Evolutionary conservation across 805 yeast genomes (phyloP), one percentile per base, ranked within the genome.

Genomic region (Ogataea angusta): DNA sequence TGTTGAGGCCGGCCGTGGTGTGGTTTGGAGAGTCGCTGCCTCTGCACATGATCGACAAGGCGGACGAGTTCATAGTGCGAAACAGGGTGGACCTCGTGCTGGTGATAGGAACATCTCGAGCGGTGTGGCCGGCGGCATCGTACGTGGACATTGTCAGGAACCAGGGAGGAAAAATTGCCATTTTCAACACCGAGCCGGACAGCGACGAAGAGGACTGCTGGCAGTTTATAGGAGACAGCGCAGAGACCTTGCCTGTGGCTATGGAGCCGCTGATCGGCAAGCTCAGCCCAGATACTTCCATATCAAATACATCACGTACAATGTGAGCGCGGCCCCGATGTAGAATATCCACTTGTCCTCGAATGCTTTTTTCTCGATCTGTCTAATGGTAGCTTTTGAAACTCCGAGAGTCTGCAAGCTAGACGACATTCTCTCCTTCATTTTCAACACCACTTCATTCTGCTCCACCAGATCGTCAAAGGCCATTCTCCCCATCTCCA

Each of bases 11-110:
- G 0, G 95, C 93, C 0, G 95, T 89, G 3, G 90, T 88, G 5
- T 89, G 96, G 96, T 87, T 84, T 63, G 96, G 96, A n/a, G 97
- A 89, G 61, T 73, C 88, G 12, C 64, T 89, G 32, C 87, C 95
- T 0, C 60, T 85, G 40, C 64, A 64, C 34, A 73, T 71, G 10
- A 73, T 89, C 42, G 81, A 79, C 45, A 64, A 64, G 30, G 87
- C 86, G 5, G 96, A 88, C 62, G 77, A 75, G 31, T 88, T 85
- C 51, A 70, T 87, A 5, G 72, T 76, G 48, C 54, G 66, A 9
- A 67, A 67, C 18, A 61, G 62, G 5, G 81, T 85, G 16, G 96
- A 88, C 53, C 63, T 89, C 53, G 79, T 87, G 3, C 64, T 88
- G 36, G 95, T 89, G 12, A 76, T 89, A 6, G 96, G 96, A 2